Conservation (phyloP, 2,329 filamentous ascomycete species). For the Cryphonectria japonica region DNA sequence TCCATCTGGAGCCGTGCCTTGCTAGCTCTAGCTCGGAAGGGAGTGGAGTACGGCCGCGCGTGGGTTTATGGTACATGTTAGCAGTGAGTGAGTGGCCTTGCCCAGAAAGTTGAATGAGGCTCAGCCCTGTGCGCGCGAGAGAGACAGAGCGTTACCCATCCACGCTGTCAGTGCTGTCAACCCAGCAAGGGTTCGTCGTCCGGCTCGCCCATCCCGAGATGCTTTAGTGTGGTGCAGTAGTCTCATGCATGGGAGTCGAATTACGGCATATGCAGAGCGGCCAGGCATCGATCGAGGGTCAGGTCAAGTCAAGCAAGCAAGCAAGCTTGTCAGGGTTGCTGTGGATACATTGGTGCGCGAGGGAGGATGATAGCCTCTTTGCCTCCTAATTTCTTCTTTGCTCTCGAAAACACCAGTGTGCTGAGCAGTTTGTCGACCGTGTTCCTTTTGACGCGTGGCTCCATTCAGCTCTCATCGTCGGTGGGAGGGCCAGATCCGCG, state of each 20-base stretch:
- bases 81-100: not conserved
- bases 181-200: not conserved
- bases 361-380: not conserved
- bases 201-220: constrained; percentile 1
- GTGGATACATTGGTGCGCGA: not conserved
- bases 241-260: constrained; percentile 5
- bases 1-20: not conserved
- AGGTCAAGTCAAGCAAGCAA: not conserved
- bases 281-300: not conserved
- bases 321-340: not conserved
- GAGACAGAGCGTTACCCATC: not conserved
- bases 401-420: not conserved
- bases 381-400: not conserved
- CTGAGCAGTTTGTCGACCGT: not conserved
- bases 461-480: not conserved
- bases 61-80: not conserved
- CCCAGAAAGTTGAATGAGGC: not conserved
- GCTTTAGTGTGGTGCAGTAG: constrained; percentile 7
- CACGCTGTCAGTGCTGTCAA: constrained; percentile 5
- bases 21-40: not conserved
- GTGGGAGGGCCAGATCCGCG: not conserved
- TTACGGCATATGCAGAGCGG: constrained; percentile 9
- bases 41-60: constrained; percentile 5
- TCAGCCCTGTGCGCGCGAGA: not conserved
- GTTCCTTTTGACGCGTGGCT: not conserved